Evolutionary conservation across 2,329 filamentous ascomycete genomes (phyloP).

Genomic region (Penicillium olsonii): DNA sequence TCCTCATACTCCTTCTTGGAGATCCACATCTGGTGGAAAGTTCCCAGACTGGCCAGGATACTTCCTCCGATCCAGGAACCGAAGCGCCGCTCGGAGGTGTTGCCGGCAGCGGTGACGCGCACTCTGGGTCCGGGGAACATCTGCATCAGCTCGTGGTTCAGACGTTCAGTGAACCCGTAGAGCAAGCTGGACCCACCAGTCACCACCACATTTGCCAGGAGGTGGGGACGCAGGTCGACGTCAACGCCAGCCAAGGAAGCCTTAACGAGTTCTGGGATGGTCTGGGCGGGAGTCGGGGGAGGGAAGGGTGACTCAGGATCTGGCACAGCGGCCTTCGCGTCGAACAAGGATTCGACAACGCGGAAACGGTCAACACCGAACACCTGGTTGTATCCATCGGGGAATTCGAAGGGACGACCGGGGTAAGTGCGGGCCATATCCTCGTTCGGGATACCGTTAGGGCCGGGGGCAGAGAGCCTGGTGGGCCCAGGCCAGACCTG

Average conservation of each 20-base stretch:
- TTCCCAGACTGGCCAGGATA: slow-evolving; percentile 90
- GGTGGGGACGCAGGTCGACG: slow-evolving; percentile 78
- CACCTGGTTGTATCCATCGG: slow-evolving; percentile 93
- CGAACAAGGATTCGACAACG: slow-evolving; percentile 87
- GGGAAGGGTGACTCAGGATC: slow-evolving; percentile 48
- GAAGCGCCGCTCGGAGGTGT: slow-evolving; percentile 86
- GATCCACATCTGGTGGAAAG: slow-evolving; percentile 99
- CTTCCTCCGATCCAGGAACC: slow-evolving; percentile 96
- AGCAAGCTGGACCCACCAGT: slow-evolving; percentile 85
- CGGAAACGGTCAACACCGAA: slow-evolving; percentile 87
- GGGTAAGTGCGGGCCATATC: slow-evolving; percentile 72
- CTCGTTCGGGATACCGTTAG: slow-evolving; percentile 66
- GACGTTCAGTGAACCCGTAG: slow-evolving; percentile 86
- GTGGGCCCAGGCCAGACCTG: slow-evolving; percentile 87
- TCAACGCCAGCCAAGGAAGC: slow-evolving; percentile 77
- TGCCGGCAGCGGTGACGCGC: slow-evolving; percentile 82
- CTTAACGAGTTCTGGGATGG: slow-evolving; percentile 79
- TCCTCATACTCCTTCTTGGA: slow-evolving; percentile 97
- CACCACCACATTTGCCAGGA: slow-evolving; percentile 88
- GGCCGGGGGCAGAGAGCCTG: slow-evolving; percentile 55
- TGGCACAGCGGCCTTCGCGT: slow-evolving; percentile 72
- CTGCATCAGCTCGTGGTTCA: slow-evolving; percentile 78
- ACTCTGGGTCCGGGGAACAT: slow-evolving; percentile 85
- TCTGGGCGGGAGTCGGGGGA: slow-evolving; percentile 69
- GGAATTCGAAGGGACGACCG: slow-evolving; percentile 92